Percentiles rank a stretch among this genome's conserved stretches.
phyloP scores from a whole-genome alignment of 805 yeast species.

The Nakazawaea wyomingensis region DNA sequence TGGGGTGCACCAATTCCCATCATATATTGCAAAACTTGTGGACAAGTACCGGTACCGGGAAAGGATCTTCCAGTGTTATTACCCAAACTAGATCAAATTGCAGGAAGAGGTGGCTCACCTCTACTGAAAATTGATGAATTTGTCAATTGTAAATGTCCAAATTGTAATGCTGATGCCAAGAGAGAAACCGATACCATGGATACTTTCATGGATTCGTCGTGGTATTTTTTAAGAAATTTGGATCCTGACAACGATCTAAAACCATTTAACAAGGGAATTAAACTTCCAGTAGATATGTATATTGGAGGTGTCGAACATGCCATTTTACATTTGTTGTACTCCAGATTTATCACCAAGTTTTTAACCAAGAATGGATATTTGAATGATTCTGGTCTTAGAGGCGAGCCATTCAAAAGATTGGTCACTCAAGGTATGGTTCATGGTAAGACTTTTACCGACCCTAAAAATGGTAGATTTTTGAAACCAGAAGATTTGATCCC shows the following conservation, averaged over 20 bases:
- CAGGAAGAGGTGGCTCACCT: constrained; percentile 61
- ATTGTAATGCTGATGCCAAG: constrained; percentile 64
- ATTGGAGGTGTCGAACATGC: constrained; percentile 98
- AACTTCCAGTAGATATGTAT: constrained; percentile 83
- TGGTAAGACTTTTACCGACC: constrained; percentile 76
- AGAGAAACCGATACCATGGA: constrained; percentile 99
- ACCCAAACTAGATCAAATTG: constrained; percentile 48
- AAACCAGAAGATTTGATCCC: constrained; percentile 69
- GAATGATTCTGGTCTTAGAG: constrained; percentile 50
- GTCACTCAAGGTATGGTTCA: constrained; percentile 99
- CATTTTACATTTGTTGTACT: constrained; percentile 80
- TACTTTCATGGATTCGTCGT: constrained; percentile 95
- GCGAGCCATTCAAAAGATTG: constrained; percentile 78
- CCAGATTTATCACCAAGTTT: constrained; percentile 83
- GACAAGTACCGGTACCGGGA: constrained; percentile 90
- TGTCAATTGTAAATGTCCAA: constrained; percentile 73
- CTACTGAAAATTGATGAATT: constrained; percentile 62
- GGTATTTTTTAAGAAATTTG: constrained; percentile 86
- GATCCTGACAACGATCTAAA: constrained; percentile 58
- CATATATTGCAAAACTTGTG: constrained; percentile 80
- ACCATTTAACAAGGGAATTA: constrained; percentile 45
- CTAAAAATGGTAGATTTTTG: constrained; percentile 66
- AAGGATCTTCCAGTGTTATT: constrained; percentile 75
- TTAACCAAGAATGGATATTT: constrained; percentile 62
- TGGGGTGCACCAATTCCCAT: constrained; percentile 99